Evolutionary conservation across 2,329 filamentous ascomycete species (phyloP).

Genomic region (Huntiella decipiens): DNA sequence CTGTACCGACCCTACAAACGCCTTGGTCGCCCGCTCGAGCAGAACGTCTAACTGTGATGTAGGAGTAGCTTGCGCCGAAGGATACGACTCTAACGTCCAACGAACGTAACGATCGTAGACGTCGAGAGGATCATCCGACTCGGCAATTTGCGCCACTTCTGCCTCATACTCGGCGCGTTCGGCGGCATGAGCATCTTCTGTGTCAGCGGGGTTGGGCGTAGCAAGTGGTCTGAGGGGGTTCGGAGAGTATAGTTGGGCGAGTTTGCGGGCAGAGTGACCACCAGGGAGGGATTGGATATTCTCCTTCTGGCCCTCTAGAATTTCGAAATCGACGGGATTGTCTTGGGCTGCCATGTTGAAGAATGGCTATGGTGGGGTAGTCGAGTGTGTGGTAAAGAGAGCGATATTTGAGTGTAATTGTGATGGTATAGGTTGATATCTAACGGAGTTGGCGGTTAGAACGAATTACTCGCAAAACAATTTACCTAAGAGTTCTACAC

Average conservation of each 20-base stretch:
- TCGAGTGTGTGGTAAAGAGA: too few species aligned
- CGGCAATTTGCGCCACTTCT: conserved; percentile 57
- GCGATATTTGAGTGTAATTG: too few species aligned
- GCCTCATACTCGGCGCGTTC: conserved; percentile 71
- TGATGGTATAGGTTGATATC: too few species aligned
- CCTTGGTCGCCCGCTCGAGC: conserved; percentile 80
- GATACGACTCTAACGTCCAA: conserved; percentile 91
- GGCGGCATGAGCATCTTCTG: conserved; percentile 57
- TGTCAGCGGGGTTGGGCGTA: conserved; percentile 51
- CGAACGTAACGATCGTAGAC: conserved; percentile 92
- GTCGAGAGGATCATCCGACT: conserved; percentile 88
- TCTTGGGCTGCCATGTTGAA: conserved; percentile 26
- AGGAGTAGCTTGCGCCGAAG: conserved; percentile 76
- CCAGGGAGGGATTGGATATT: conserved; percentile 90
- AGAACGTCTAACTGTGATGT: conserved; percentile 78
- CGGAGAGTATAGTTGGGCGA: conserved; percentile 64
- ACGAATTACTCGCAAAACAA: too few species aligned
- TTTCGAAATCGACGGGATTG: conserved; percentile 57
- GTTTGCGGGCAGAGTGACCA: conserved; percentile 70
- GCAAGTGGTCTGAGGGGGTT: conserved; percentile 37
- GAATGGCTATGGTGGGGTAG: too few species aligned
- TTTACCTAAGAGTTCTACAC: too few species aligned
- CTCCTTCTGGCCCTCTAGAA: conserved; percentile 93
- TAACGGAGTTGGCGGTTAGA: too few species aligned
- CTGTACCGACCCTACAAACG: conserved; percentile 65